phyloP scores from a whole-genome alignment of 495 filamentous ascomycete species.

The Evernia prunastri region DNA sequence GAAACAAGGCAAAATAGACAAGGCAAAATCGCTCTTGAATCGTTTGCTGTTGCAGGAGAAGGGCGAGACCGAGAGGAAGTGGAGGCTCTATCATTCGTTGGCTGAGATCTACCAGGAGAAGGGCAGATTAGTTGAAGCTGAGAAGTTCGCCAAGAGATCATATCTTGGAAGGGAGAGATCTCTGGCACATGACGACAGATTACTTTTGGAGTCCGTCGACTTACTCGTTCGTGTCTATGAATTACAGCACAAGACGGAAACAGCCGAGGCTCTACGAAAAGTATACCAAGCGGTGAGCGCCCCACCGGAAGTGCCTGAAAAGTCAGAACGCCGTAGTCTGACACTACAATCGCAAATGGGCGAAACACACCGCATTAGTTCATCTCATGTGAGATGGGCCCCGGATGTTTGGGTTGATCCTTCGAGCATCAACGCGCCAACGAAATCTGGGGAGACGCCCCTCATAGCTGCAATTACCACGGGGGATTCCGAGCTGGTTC shows the following conservation, averaged over 20 bases:
- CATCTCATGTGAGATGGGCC: slow-evolving; percentile 20
- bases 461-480: slow-evolving; percentile 22
- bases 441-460: slow-evolving; percentile 21
- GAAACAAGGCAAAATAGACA: slow-evolving; percentile 15
- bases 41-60: slow-evolving; percentile 19
- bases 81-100: slow-evolving; percentile 21
- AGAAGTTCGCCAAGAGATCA: slow-evolving; percentile 21
- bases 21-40: slow-evolving; percentile 20
- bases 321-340: slow-evolving; percentile 7
- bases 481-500: slow-evolving; percentile 21
- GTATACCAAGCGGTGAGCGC: slow-evolving; percentile 14
- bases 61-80: slow-evolving; percentile 22
- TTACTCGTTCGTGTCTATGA: slow-evolving; percentile 22
- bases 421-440: slow-evolving; percentile 23
- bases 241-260: slow-evolving; percentile 9
- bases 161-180: slow-evolving; percentile 22
- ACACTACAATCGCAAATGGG: not conserved
- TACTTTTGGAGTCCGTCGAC: slow-evolving; percentile 19
- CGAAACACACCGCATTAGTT: not conserved
- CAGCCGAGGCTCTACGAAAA: slow-evolving; percentile 20
- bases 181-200: slow-evolving; percentile 11
- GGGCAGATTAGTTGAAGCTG: slow-evolving; percentile 15
- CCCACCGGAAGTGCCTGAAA: not conserved
- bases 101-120: slow-evolving; percentile 19
- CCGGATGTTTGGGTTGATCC: slow-evolving; percentile 22